Evolutionary conservation across 805 yeast species (phyloP), one percentile per base, ranked within the genome.

Genomic region (Metschnikowia baotianmanensis): DNA sequence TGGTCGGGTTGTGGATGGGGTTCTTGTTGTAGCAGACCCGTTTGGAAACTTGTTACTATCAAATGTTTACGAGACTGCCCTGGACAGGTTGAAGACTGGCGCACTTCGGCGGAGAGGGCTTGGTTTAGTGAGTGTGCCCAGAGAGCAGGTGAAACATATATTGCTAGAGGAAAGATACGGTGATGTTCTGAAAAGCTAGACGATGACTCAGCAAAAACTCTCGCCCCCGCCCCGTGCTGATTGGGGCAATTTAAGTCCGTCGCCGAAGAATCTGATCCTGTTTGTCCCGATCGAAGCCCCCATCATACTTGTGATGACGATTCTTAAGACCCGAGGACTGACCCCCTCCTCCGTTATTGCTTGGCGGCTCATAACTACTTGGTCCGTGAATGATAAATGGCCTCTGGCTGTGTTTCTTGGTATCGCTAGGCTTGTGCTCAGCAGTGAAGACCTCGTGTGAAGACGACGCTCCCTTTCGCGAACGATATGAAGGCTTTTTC

Each of bases 41-140:
- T 69, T 67, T 51, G 75, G 75, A 4, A 68, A 69, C 46, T 42
- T 69, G 33, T 52, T 69, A 10, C 38, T 69, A 34, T 55, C 64
- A n/a, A 58, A 66, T 38, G 65, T 60, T 6, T 51, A 39, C 34
- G 75, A 69, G 42, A 59, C 57, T 11, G 57, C 67, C 1, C 38
- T 26, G 4, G 71, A 65, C 41, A 53, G 45, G 31, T 36, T 66
- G 15, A 47, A 58, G 33, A 36, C 47, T 2, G 34, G 46, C 4
- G 46, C 40, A 11, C n/a, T 35, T 12, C 68, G 62, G 39, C 42
- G 44, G 24, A 33, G 63, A 41, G 59, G 52, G 31, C 38, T 58
- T 21, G 63, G 63, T 6, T 42, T 58, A 36, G 61, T 58, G 31
- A 58, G 63, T 39, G 52, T 58, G 5, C 63, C 63, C 1, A 39